Evolutionary conservation across 2,329 filamentous ascomycete genomes (phyloP), one percentile per base, ranked within the genome.

Genomic region (Phyllosticta citribraziliensis): DNA sequence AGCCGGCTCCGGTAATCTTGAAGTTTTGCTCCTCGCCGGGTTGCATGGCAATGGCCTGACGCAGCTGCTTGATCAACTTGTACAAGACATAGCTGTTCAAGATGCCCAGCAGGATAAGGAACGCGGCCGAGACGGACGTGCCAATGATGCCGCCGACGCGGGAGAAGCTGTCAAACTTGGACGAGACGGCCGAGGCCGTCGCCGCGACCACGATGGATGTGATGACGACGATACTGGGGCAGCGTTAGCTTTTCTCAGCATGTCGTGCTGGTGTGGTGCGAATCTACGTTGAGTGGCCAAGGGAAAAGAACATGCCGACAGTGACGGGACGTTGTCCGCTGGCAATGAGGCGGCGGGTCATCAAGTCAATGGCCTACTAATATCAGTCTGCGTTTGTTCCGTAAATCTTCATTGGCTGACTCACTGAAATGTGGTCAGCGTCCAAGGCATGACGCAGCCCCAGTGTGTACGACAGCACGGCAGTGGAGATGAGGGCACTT

Each of bases 371-470:
- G 65, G 92, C 93, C 67, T 81, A 25, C 5, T 2, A 56, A 5
- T 10, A n/a, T 22, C 9, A 19, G n/a, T 56, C 6, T 17, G 24
- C 27, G 6, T 30, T 20, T 61, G 17, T 20, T 33, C 20, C 20
- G 19, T 1, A 3, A 11, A 19, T 10, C 14, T 57, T 4, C 19
- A 24, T 20, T 24, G 2, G 54, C 54, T 55, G 11, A 62, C 68
- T 51, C 73, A 82, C 79, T 51, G 84, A 85, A 65, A 89, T 89
- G 70, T 97, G 94, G 74, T 97, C 93, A n/a, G 93, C 94, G 70
- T 97, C 94, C 53, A 97, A 84, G n/a, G 93, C 93, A 78, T 97
- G 93, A 52, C 93, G 88, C 12, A 97, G 82, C 2, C 93, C 93
- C 11, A 97, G 82, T 0, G 90, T 90, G 73, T 95, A 97, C 25